A percentile compares a stretch with the other conserved stretches of the same genome.
phyloP scores from a whole-genome alignment of 768 basidiomycete genomes.

The Psilocybe tampanensis region DNA sequence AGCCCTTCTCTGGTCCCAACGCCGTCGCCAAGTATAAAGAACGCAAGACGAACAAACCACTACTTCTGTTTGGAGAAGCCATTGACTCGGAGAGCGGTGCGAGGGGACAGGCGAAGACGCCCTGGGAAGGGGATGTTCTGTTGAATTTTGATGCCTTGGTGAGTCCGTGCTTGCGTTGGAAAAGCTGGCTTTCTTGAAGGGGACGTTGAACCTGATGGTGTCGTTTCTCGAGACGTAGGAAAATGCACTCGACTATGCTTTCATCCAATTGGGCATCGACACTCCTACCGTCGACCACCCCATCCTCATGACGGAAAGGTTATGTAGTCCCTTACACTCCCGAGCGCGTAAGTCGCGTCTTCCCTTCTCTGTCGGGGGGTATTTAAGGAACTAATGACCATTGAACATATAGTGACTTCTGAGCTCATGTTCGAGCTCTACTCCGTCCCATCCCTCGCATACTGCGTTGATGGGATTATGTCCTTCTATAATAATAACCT shows the following conservation, averaged over 20 bases:
- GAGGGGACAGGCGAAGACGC: constrained; percentile 72
- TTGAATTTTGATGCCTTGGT: constrained; percentile 94
- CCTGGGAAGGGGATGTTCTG: constrained; percentile 95
- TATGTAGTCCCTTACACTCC: constrained; percentile 88
- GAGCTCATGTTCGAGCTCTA: constrained; percentile 97
- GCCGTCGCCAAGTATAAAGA: constrained; percentile 89
- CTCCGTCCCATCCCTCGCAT: constrained; percentile 80
- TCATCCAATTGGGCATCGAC: constrained; percentile 85
- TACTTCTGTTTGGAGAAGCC: constrained; percentile 88
- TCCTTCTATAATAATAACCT: constrained; percentile 85
- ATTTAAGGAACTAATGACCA: background rate
- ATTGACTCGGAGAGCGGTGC: constrained; percentile 87
- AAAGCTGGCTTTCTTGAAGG: background rate
- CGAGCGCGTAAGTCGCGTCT: constrained; percentile 64
- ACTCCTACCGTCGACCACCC: constrained; percentile 80
- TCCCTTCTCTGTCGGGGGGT: background rate
- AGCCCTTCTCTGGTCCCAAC: constrained; percentile 59
- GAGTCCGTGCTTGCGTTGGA: constrained; percentile 28
- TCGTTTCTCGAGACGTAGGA: constrained; percentile 62
- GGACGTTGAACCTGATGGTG: constrained; percentile 9
- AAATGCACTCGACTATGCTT: constrained; percentile 90
- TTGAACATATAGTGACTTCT: constrained; percentile 69
- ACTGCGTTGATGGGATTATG: constrained; percentile 89
- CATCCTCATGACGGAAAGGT: constrained; percentile 89
- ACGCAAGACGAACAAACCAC: constrained; percentile 75